Evolutionary conservation across 1,284 basidiomycete genomes (phyloP), one percentile per base, ranked within the genome.

Genomic region (Ganoderma lucidum): DNA sequence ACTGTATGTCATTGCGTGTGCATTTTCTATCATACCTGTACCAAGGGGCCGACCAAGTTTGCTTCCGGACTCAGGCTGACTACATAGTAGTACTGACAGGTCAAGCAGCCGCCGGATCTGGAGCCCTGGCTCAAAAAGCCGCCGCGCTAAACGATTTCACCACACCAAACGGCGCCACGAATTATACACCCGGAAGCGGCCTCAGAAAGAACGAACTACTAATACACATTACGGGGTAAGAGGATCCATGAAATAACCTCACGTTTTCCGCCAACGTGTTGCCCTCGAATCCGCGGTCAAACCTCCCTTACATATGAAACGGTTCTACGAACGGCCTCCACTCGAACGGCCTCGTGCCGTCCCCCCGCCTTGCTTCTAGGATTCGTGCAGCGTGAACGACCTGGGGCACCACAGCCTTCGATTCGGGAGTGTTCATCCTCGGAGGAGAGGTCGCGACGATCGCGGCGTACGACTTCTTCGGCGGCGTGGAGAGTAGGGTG

Each of bases 401-500:
- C 35, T 41, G 63, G 14, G 51, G 23, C 63, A 41, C 48, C 37
- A 41, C 9, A 3, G 8, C 23, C 14, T 61, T 41, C 28, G 59
- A 61, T 23, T 41, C n/a, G 8, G 59, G 59, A 10, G 59, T 42
- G 41, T 42, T 61, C 23, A 12, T 17, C 14, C 23, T 14, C 23
- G 59, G 56, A 10, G 62, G 28, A 51, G 68, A 63, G 28, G 68
- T 44, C 23, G 68, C 64, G 32, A 69, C 51, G 14, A 69, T 55
- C 3, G 61, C 60, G 6, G 68, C 68, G 37, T 69, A 69, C 10
- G 68, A 63, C 61, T 59, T 65, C 61, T 55, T 65, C 32, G 30
- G 42, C 23, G 65, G 65, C 48, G 37, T 37, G 39, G 55, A 58
- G 28, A 56, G 32, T 23, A 30, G 19, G 35, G 37, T n/a, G 15